phyloP scores from a whole-genome alignment of 768 basidiomycete species.

The Psilocybe sp. region DNA sequence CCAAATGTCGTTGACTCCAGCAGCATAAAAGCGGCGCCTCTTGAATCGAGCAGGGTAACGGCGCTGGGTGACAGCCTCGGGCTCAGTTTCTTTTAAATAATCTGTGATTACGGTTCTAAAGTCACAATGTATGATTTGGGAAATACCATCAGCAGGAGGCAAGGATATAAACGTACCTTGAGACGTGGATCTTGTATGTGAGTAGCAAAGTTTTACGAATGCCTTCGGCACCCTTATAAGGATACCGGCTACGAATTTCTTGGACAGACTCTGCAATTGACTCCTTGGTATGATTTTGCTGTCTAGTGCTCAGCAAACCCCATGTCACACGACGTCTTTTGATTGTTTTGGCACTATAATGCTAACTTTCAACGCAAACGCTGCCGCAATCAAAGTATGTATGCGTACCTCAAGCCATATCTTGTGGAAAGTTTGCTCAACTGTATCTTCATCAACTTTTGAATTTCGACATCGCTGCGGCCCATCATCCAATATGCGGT shows the following conservation, averaged over 20 bases:
- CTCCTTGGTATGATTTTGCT: slow-evolving; percentile 4
- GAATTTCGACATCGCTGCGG: slow-evolving; percentile 23
- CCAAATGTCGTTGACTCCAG: slow-evolving; percentile 39
- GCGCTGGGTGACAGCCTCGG: slow-evolving; percentile 14
- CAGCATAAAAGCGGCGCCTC: slow-evolving; percentile 30
- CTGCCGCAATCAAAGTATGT: background rate
- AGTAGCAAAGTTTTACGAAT: slow-evolving; percentile 2
- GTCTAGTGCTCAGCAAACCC: background rate
- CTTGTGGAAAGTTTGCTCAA: slow-evolving; percentile 14
- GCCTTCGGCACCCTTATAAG: slow-evolving; percentile 1
- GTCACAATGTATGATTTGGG: background rate
- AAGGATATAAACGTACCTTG: slow-evolving; percentile 3
- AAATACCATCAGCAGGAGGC: background rate
- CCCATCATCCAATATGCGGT: slow-evolving; percentile 18
- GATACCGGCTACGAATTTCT: slow-evolving; percentile 4
- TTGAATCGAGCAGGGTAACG: slow-evolving; percentile 19
- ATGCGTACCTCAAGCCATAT: slow-evolving; percentile 21
- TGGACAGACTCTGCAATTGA: background rate
- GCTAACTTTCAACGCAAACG: background rate
- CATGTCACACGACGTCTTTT: slow-evolving; percentile 1
- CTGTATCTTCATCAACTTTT: slow-evolving; percentile 11
- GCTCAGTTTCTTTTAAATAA: slow-evolving; percentile 9
- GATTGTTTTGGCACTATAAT: background rate
- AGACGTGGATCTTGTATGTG: background rate
- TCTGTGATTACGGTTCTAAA: slow-evolving; percentile 1